A percentile compares a stretch with the other conserved stretches of the same genome.
phyloP scores from a whole-genome alignment of 2,329 filamentous ascomycete species.

The Fusarium irregulare region DNA sequence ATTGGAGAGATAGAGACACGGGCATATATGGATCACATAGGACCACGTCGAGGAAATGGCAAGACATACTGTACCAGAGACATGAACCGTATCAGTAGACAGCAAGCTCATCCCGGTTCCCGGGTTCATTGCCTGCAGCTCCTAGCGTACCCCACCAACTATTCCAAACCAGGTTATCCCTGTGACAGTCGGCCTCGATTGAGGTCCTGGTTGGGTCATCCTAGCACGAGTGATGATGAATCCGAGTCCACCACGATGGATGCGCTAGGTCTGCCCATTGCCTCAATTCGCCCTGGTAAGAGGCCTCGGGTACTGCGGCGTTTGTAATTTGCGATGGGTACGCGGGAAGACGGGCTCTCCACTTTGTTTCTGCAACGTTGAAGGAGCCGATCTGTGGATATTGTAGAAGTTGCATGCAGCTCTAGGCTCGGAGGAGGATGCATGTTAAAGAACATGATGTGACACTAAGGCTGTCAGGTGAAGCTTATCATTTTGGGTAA shows the following conservation, averaged over 20 bases:
- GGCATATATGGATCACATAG: not conserved
- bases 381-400: conserved; percentile 6
- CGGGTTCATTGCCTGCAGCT: conserved; percentile 2
- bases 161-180: not conserved
- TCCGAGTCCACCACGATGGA: not conserved
- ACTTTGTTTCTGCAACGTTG: not conserved
- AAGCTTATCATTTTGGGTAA: not conserved
- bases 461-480: not conserved
- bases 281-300: not conserved
- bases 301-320: not conserved
- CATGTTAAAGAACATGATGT: not conserved
- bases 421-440: not conserved
- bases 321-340: not conserved
- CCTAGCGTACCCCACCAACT: not conserved
- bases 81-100: not conserved
- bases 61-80: not conserved
- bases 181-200: not conserved
- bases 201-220: not conserved
- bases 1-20: not conserved
- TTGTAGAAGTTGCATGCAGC: not conserved
- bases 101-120: not conserved
- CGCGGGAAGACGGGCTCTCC: not conserved
- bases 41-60: not conserved
- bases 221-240: not conserved
- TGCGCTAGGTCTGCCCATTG: not conserved